Percentiles rank a stretch among this genome's conserved stretches.
These are phyloP conservation scores for Polytrichum commune DNA, from an alignment of 225 moss, liverwort and hornwort species.

Conservation along the genomic window DNA sequence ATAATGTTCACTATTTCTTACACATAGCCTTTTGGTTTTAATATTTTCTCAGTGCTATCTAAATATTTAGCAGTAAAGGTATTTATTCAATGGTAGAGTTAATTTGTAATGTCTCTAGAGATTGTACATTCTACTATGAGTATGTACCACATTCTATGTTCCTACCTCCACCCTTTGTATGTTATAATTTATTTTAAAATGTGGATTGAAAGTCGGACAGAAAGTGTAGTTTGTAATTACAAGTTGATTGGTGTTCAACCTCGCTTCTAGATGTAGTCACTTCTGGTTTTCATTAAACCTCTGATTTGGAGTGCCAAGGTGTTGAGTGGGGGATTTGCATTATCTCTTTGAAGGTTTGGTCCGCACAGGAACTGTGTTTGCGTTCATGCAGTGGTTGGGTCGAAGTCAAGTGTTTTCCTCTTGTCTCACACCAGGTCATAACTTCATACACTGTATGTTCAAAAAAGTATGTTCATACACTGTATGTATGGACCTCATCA, in stretches of 20 bases:
- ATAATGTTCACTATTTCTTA: too few relatives aligned
- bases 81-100: too few relatives aligned
- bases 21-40: too few relatives aligned
- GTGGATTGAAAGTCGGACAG: too few relatives aligned
- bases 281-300: background rate
- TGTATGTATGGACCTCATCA: too few relatives aligned
- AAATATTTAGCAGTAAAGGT: too few relatives aligned
- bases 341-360: conserved; percentile 63
- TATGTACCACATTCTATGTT: conserved; percentile 17
- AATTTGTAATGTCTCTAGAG: too few relatives aligned
- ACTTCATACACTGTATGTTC: too few relatives aligned
- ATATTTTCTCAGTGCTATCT: too few relatives aligned
- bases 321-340: conserved; percentile 13
- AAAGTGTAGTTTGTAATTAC: background rate
- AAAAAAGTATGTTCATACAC: too few relatives aligned
- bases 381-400: conserved; percentile 90
- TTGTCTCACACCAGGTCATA: too few relatives aligned
- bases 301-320: conserved; percentile 5
- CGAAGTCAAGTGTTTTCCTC: conserved; percentile 70
- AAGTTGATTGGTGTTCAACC: background rate
- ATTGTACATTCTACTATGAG: conserved; percentile 68
- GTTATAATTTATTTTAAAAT: background rate
- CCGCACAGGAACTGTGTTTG: conserved; percentile 53
- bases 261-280: background rate
- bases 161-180: conserved; percentile 1